Conservation (phyloP, 1,284 basidiomycete genomes). For the Polyporus tsugae region DNA sequence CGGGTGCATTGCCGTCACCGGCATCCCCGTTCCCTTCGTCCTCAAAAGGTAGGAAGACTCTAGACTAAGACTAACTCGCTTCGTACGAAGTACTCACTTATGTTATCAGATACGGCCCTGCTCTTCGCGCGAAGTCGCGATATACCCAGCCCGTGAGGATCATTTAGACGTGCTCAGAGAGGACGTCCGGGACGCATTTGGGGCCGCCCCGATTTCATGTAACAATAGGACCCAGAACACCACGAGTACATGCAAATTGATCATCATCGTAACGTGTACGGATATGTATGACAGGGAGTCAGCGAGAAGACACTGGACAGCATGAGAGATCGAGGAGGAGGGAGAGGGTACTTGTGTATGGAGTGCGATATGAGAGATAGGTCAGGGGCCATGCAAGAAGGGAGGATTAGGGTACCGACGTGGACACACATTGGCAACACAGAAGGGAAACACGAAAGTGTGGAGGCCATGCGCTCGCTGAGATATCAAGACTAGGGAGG, state of each 20-base stretch:
- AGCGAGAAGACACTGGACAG: slow-evolving; percentile 5
- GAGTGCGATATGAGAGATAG: slow-evolving; percentile 20
- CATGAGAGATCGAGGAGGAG: not conserved
- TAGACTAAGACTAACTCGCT: no score
- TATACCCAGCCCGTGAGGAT: slow-evolving; percentile 11
- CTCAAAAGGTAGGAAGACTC: slow-evolving; percentile 36
- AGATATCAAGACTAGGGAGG: slow-evolving; percentile 14
- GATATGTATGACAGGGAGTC: slow-evolving; percentile 15
- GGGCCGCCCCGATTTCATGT: not conserved
- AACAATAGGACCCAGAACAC: not conserved
- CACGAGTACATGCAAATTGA: slow-evolving; percentile 9
- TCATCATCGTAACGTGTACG: not conserved
- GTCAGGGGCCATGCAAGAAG: slow-evolving; percentile 26
- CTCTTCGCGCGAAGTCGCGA: slow-evolving; percentile 41
- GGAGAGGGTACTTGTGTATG: slow-evolving; percentile 20
- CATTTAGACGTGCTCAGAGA: slow-evolving; percentile 1
- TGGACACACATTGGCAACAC: slow-evolving; percentile 9
- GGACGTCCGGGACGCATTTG: not conserved
- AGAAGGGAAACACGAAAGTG: not conserved
- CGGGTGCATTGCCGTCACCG: slow-evolving; percentile 56
- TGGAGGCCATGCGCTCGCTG: slow-evolving; percentile 1
- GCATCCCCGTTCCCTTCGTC: slow-evolving; percentile 65
- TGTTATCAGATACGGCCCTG: slow-evolving; percentile 50
- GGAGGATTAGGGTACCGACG: slow-evolving; percentile 22
- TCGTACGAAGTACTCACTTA: not conserved